Evolutionary conservation across 2,329 filamentous ascomycete genomes (phyloP), one percentile per base, ranked within the genome.

Genomic region (Simplicillium sp.): DNA sequence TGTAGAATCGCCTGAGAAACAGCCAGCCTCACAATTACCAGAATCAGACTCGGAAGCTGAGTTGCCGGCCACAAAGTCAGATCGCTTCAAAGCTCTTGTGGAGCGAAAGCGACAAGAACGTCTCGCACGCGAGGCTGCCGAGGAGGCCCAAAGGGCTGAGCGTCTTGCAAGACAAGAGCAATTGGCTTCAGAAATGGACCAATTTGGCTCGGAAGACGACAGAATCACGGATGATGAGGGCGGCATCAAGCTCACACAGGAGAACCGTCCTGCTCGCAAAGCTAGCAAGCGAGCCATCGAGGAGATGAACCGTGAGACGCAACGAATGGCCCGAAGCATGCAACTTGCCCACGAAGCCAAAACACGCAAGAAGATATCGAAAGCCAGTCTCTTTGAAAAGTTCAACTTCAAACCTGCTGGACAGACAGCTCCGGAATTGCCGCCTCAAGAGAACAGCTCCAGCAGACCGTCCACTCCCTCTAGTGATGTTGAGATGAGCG

Each of bases 201-300:
- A 60, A 15, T 44, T 61, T 20, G 54, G 42, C 20, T 58, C 55
- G 0, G 59, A 60, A 29, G 61, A 60, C 29, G 67, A 70, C 17
- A 56, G 65, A 36, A 70, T 77, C 38, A 72, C 69, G 3, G 79
- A 83, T 44, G 79, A 78, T 29, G 78, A 79, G 18, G 75, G 68
- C 33, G 81, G 73, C n/a, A 70, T 68, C 34, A 77, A 69, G 46
- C 65, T 92, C 35, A 85, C 83, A 1, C 84, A 89, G 54, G 67
- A 75, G 32, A 70, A 74, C 18, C 78, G 82, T 4, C 82, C 87
- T 5, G 73, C 77, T 9, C 77, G 92, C 11, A 94, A 92, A 57
- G 89, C 92, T 1, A 90, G 89, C 66, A 97, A 90, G 66, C 96
- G 88, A 63, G 92, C 92, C 0, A 59, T 96, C 34, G 87, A 96